phyloP scores from a whole-genome alignment of 2,329 filamentous ascomycete genomes.

The Chaetomium strumarium region DNA sequence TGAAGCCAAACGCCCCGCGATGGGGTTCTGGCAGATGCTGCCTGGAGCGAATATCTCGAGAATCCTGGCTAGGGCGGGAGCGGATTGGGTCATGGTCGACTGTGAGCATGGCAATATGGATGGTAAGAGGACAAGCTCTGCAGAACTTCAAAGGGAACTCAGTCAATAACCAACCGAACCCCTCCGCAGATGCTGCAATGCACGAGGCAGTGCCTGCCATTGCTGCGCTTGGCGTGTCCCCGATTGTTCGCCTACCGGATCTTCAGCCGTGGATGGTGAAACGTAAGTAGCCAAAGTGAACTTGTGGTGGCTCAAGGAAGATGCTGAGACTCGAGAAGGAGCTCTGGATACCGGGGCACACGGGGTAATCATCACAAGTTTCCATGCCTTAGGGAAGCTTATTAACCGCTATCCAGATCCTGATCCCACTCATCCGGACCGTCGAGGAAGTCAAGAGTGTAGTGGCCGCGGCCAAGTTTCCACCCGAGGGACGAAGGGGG shows the following conservation, averaged over 20 bases:
- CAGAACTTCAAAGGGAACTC: neutral
- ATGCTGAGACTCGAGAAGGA: conserved; percentile 33
- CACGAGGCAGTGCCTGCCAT: conserved; percentile 53
- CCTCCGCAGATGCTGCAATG: conserved; percentile 44
- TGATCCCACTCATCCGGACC: conserved; percentile 50
- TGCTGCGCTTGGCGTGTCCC: conserved; percentile 48
- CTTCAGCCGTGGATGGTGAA: conserved; percentile 52
- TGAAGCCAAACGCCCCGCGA: conserved; percentile 41
- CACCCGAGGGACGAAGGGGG: conserved; percentile 47
- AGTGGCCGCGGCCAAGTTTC: conserved; percentile 50
- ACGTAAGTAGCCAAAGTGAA: conserved; percentile 33
- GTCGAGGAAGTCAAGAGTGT: conserved; percentile 46
- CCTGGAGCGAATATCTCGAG: conserved; percentile 55
- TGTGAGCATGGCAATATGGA: conserved; percentile 54
- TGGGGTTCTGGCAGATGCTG: conserved; percentile 60
- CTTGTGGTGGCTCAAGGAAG: neutral
- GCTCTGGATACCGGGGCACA: conserved; percentile 54
- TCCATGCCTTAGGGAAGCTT: neutral
- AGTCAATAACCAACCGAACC: conserved; percentile 5
- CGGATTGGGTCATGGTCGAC: conserved; percentile 62
- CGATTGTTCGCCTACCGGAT: conserved; percentile 53
- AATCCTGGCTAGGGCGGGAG: conserved; percentile 53
- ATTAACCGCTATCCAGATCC: conserved; percentile 29
- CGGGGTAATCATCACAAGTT: conserved; percentile 34
- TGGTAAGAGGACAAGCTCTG: conserved; percentile 30